Conservation (phyloP, 1,284 basidiomycete species). For the Fomitiporia mediterranea region DNA sequence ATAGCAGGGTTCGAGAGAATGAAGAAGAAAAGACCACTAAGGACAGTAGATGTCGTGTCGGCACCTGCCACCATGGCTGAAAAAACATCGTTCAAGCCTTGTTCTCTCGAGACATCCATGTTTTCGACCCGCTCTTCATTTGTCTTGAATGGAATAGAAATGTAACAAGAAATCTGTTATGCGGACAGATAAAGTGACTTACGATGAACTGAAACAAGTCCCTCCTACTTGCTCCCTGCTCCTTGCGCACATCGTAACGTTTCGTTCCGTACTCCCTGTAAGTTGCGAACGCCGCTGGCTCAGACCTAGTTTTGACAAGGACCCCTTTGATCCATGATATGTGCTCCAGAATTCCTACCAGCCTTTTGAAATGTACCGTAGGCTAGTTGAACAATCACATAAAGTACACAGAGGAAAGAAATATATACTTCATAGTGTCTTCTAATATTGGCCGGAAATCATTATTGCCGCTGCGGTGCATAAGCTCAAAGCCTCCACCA, state of each 20-base stretch:
- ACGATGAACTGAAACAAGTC: constrained; percentile 39
- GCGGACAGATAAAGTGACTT: constrained; percentile 1
- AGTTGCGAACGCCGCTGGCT: background rate
- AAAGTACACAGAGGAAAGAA: background rate
- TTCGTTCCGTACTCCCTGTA: constrained; percentile 17
- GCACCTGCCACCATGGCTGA: constrained; percentile 36
- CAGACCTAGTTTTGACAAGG: background rate
- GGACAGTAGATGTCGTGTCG: constrained; percentile 33
- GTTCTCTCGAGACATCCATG: constrained; percentile 22
- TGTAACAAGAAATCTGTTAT: too few species aligned
- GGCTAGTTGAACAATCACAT: too few species aligned
- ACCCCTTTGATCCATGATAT: constrained; percentile 6
- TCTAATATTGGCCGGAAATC: constrained; percentile 18
- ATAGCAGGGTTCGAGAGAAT: constrained; percentile 30
- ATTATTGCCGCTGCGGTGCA: constrained; percentile 23
- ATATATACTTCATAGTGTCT: constrained; percentile 11
- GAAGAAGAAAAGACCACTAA: constrained; percentile 30
- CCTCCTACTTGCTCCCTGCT: constrained; percentile 27
- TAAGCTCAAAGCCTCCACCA: constrained; percentile 17
- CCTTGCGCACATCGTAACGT: constrained; percentile 15
- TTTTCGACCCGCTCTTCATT: constrained; percentile 28
- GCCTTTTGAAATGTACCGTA: background rate
- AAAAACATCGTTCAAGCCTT: constrained; percentile 29
- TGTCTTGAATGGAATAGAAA: constrained; percentile 27
- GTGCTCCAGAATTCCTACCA: constrained; percentile 9